Base-by-base conservation (phyloP, 768 basidiomycete genomes). In the Rhizopogon vulgaris region DNA sequence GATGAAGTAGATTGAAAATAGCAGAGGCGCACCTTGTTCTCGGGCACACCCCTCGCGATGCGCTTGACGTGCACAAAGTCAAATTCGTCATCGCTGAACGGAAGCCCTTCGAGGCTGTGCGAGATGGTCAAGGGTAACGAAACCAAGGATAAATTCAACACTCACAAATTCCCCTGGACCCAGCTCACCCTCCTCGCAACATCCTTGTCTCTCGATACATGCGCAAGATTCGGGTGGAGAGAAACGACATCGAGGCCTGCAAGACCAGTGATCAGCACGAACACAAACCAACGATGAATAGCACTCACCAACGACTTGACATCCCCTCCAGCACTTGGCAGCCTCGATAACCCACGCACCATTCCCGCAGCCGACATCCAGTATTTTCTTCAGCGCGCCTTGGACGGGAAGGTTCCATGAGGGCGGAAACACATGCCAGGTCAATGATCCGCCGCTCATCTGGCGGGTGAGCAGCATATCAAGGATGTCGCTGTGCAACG, bases 1-100 rank as follows among this genome's bases (percentile, higher is more conserved):
- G 14, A 39, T 10, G 18, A 53, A 39, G 37, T 28, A 10, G 47
- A 37, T 40, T 22, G 38, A 41, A 34, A 32, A 38, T 28, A 2
- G 38, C 14, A 10, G 38, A 11, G 4, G 61, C 70, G 27, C 42
- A 85, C 85, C 71, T 83, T 84, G 63, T 88, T 76, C 60, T 89
- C 86, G 12, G 87, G 87, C 38, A 90, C 83, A 37, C 86, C 87
- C 22, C 84, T 74, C 1, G 84, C 82, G 41, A 90, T 80, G 6
- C 85, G 77, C 59, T 85, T 85, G 56, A 85, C 71, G 61, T 85
- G 85, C 84, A 89, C 83, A 63, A 78, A 87, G 63, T 90, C 87
- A 60, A 90, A 90, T 60, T 87, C 82, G 30, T 82, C 83, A 55
- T 82, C 74, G 7, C 75, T 75, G 61, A 90, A 90, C 0, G 87